Evolutionary conservation across 1,139 yeast genomes (phyloP), one percentile per base, ranked within the genome.

Genomic region (Blastobotrys aristatus): DNA sequence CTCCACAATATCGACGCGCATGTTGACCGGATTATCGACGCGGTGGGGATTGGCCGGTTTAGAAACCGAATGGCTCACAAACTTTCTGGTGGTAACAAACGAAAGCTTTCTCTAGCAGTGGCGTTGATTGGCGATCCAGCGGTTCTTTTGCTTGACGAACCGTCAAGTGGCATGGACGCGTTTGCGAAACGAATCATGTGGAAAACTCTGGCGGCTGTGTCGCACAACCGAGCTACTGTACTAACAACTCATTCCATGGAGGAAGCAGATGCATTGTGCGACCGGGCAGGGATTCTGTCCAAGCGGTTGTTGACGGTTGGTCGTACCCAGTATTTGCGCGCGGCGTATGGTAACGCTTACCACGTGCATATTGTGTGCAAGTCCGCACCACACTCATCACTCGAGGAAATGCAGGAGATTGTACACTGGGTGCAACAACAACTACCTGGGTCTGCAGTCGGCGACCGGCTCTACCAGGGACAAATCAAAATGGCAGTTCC

Each of bases 11-110:
- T 84, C 72, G 90, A 84, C 73, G 21, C 16, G n/a, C 96, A 89
- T 74, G 88, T 88, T 62, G 95, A 87, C 72, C 87, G 50, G 5
- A 54, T 69, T 31, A 61, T 69, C 33, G 58, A 58, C n/a, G 69
- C 68, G 5, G 70, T 67, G 5, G 70, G 69, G 4, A 48, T 67
- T 13, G 59, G 53, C 6, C 50, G 65, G 29, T 67, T 67, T 57
- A 45, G 61, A 13, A 50, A 52, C 5, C 59, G 69, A 17, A 58
- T 63, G 55, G 69, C 69, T 2, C 54, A 57, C 44, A 62, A 65
- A 59, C 78, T 89, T 62, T 88, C 96, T 65, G 97, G 97, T 76
- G 97, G 97, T 77, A 89, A 96, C 90, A 87, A 88, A 79, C 85
- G 92, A 88, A 89, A 89, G 75, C 79, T 89, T 73, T 96, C 96